Base-by-base conservation (phyloP, 2,329 filamentous ascomycete species). In the Ceratocystis variospora region DNA sequence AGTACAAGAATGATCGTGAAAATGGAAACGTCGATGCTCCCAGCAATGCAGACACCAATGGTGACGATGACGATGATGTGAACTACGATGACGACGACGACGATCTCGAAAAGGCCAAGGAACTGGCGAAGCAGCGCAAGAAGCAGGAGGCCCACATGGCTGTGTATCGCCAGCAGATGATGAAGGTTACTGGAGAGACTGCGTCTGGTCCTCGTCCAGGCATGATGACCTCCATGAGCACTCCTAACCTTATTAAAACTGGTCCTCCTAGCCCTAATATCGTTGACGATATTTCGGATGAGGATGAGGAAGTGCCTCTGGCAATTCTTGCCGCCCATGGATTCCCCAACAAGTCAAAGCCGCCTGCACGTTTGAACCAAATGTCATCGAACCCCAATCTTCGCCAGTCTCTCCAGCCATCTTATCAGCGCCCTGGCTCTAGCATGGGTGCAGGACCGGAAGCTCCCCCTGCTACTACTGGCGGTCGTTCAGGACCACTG, bases 141-240 rank as follows among this genome's bases (percentile, higher is more conserved):
- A 94, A 92, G 78, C 91, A 96, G 73, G 90, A 96, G 75, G 91
- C 91, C 12, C 90, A 94, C 73, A 87, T 96, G 79, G 83, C 90
- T 1, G 87, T 96, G 1, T 96, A 96, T 74, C 84, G 91, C 67
- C 91, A 96, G 74, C 89, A 94, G 75, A 96, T 96, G 91, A 96
- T 93, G 88, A 96, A 96, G 76, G 88, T 94, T 37, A 95, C 90
- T 0, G 91, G 91, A 61, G 67, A 65, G 22, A n/a, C 10, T 22
- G 28, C 50, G 5, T 50, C 61, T 12, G 67, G 80, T 15, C 72
- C 77, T 10, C 82, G 84, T n/a, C 80, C 83, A 15, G 77, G 78
- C 62, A 74, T 86, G 68, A 79, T 81, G 19, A 77, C 80, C 44
- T 84, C 83, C 3, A 79, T 81, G 71, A 89, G 86, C 73, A 83